These are phyloP conservation scores for Plectranthus barbatus DNA, from an alignment of 257 asterid genomes.

Conservation along the genomic window DNA sequence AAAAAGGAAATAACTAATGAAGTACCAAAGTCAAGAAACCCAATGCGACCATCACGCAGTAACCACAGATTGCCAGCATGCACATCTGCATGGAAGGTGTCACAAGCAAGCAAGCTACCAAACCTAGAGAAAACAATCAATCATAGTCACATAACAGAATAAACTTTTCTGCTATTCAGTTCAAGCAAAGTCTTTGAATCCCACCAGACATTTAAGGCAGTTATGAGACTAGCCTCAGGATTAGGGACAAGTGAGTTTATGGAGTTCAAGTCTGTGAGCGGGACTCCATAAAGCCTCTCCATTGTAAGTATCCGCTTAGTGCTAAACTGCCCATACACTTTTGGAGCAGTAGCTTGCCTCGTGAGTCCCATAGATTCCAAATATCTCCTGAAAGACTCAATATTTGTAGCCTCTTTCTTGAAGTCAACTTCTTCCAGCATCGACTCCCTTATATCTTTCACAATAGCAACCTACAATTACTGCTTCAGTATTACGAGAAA, in stretches of 20 bases:
- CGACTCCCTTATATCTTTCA: slow-evolving; percentile 89
- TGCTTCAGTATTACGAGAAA: slow-evolving; percentile 16
- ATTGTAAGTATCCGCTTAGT: slow-evolving; percentile 66
- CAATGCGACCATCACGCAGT: slow-evolving; percentile 95
- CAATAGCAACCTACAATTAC: slow-evolving; percentile 70
- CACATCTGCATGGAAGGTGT: slow-evolving; percentile 91
- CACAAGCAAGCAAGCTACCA: slow-evolving; percentile 95
- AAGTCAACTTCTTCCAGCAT: slow-evolving; percentile 99
- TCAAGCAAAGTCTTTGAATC: slow-evolving; percentile 16
- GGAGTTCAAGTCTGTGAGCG: slow-evolving; percentile 90
- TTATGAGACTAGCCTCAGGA: slow-evolving; percentile 87
- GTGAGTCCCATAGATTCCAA: slow-evolving; percentile 85
- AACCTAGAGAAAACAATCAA: slow-evolving; percentile 44
- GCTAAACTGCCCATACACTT: slow-evolving; percentile 65
- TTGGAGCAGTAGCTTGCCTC: slow-evolving; percentile 93
- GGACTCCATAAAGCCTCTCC: slow-evolving; percentile 99
- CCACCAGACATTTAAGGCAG: slow-evolving; percentile 96
- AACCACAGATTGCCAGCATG: slow-evolving; percentile 98
- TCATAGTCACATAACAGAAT: not conserved
- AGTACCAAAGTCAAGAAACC: slow-evolving; percentile 94
- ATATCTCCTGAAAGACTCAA: slow-evolving; percentile 80
- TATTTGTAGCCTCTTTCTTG: slow-evolving; percentile 77
- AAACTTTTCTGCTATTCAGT: not conserved
- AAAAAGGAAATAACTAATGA: not conserved
- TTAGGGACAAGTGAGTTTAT: slow-evolving; percentile 72